Evolutionary conservation across 2,329 filamentous ascomycete genomes (phyloP), one percentile per base, ranked within the genome.

Genomic region (Pseudocercospora macadamiae): DNA sequence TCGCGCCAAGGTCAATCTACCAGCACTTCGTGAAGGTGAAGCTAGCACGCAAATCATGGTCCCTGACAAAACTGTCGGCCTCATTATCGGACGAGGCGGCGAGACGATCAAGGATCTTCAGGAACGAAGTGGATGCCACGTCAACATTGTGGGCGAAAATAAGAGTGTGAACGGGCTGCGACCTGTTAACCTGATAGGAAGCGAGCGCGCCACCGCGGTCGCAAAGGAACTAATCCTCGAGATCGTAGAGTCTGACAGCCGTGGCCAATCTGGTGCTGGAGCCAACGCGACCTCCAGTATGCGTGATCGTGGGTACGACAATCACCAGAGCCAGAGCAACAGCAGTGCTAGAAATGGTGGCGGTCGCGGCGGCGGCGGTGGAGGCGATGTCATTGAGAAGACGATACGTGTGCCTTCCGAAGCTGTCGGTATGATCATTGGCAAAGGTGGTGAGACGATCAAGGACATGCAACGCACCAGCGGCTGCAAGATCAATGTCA

Each of bases 391-490:
- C 30, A 86, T 90, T 66, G 93, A 93, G 78, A 83, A 96, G 70
- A 87, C 86, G 37, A 91, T 96, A 63, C 87, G 86, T 66, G 91
- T 96, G 8, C 92, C 92, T 10, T 93, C 91, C 19, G 92, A 96
- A 73, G 89, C 92, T 4, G 92, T 96, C 55, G 92, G 92, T 61
- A 96, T 96, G 92, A 96, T 96, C 65, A 96, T 96, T 61, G 92
- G 93, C 64, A 96, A 96, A 80, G 83, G 91, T 57, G 92, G 92
- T 64, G 92, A 96, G 77, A 96, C 92, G 0, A 96, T 96, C 72
- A 91, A 93, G 65, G 91, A 96, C 67, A 96, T 96, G 88, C 92
- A 96, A 75, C 89, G 87, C 70, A 83, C 80, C 28, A 95, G 91
- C 4, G 89, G 90, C 45, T 96, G 93, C 83, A 96, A 96, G 79